Base-by-base conservation (phyloP, 371 early-diverging fungal species). In the Rhizopus sp. region DNA sequence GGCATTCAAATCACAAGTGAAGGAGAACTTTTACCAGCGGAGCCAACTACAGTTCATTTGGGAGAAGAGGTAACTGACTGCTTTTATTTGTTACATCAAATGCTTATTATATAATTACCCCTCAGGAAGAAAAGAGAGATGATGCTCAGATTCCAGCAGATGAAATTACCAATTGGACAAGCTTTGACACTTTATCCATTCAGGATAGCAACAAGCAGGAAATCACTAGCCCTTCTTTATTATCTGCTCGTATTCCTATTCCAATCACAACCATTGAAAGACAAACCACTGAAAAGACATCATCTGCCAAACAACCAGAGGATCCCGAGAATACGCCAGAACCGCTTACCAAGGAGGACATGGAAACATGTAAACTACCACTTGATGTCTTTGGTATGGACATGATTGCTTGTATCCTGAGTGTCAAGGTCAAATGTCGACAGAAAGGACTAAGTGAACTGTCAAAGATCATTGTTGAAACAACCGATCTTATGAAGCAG, bases 341-440 rank as follows among this genome's bases (percentile, higher is more conserved):
- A 49, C 68, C 75, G 8, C 55, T 88, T 13, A 68, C 79, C 9
- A 82, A 74, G 9, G 75, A 75, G 13, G 81, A 81, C 42, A 57
- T 66, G 2, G 70, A 63, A 17, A 71, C 76, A 34, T 83, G 74
- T 42, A 73, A 65, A 3, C 59, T 77, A 7, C 60, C 84, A 8
- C 77, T 87, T 33, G 60, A 61, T 12, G 72, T 72, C 0, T 85
- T 80, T 69, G 88, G 86, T n/a, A 59, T 65, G 41, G 59, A 70
- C 10, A 23, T 78, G 5, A 67, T 85, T 6, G 59, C 72, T 3
- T 77, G 81, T 47, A 60, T 86, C n/a, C 68, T 87, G 51, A 80
- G 79, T 16, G 62, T 75, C 39, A 81, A 86, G 39, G 73, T 77
- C 38, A 71, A 69, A 29, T 77, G 81, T 17, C 69, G 84, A 30